Conservation (phyloP, 768 basidiomycete genomes). For the Russula sp. region DNA sequence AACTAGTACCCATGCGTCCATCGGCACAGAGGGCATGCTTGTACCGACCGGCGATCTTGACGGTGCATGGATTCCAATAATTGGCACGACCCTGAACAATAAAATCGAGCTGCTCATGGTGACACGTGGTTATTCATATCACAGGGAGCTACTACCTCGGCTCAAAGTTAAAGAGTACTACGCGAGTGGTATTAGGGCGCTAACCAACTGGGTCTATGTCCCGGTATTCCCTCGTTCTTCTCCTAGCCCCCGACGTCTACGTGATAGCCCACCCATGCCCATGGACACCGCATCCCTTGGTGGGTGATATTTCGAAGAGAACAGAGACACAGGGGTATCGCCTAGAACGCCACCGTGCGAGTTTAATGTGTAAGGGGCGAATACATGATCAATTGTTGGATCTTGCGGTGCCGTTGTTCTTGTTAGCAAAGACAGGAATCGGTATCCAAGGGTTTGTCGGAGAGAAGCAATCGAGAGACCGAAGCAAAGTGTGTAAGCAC, state of each 20-base stretch:
- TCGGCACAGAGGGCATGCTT: background rate
- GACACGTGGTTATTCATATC: conserved; percentile 5
- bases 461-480: conserved; percentile 14
- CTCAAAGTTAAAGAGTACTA: background rate
- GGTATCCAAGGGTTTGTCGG: conserved; percentile 11
- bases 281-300: background rate
- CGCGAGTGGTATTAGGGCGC: background rate
- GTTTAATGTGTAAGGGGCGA: background rate
- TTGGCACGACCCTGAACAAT: background rate
- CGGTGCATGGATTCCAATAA: background rate
- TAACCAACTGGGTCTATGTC: background rate
- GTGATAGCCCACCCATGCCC: background rate
- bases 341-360: background rate
- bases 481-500: background rate
- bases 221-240: background rate
- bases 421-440: background rate
- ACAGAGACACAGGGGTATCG: background rate
- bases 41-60: background rate
- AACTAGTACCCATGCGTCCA: background rate
- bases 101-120: background rate
- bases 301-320: background rate
- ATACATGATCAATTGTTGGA: conserved; percentile 10
- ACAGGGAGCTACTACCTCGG: conserved; percentile 2
- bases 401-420: background rate
- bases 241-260: background rate